Evolutionary conservation across 2,329 filamentous ascomycete genomes (phyloP).

Genomic region (Albifimbria verrucaria): DNA sequence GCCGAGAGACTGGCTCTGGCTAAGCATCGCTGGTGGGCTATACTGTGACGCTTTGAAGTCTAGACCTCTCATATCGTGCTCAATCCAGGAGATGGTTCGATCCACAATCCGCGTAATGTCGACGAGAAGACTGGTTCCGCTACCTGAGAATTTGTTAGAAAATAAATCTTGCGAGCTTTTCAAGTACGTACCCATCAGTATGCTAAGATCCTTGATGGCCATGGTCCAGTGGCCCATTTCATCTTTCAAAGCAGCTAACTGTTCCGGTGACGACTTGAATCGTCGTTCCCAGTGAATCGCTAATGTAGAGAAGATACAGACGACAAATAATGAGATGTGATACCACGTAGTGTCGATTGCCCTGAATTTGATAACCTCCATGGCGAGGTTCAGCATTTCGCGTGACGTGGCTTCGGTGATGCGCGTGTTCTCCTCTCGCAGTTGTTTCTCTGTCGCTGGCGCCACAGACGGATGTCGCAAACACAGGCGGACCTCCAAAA

Average conservation of each 20-base stretch:
- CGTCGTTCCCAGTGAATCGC: conserved; percentile 68
- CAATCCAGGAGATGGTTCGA: conserved; percentile 50
- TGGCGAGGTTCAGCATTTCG: conserved; percentile 59
- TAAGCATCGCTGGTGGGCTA: conserved; percentile 14
- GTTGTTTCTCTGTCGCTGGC: conserved; percentile 48
- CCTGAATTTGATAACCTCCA: conserved; percentile 59
- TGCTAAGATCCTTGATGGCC: conserved; percentile 64
- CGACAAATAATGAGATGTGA: conserved; percentile 67
- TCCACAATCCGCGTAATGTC: conserved; percentile 48
- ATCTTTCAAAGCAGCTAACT: conserved; percentile 56
- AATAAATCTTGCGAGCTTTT: neutral
- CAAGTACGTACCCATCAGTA: conserved; percentile 57
- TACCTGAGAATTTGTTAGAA: conserved; percentile 31
- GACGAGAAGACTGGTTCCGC: conserved; percentile 38
- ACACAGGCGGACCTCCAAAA: conserved; percentile 57
- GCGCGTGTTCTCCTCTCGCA: conserved; percentile 60
- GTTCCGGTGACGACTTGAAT: conserved; percentile 53
- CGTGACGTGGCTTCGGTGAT: conserved; percentile 65
- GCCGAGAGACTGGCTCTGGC: conserved; percentile 33
- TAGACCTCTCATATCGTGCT: conserved; percentile 43
- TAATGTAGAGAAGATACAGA: conserved; percentile 69
- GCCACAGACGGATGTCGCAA: conserved; percentile 61
- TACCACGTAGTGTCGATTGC: conserved; percentile 78
- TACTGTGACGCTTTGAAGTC: conserved; percentile 15
- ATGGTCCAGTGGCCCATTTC: conserved; percentile 70